Evolutionary conservation across 371 early-diverging fungal genomes (phyloP).

Genomic region (Smittium culicis): DNA sequence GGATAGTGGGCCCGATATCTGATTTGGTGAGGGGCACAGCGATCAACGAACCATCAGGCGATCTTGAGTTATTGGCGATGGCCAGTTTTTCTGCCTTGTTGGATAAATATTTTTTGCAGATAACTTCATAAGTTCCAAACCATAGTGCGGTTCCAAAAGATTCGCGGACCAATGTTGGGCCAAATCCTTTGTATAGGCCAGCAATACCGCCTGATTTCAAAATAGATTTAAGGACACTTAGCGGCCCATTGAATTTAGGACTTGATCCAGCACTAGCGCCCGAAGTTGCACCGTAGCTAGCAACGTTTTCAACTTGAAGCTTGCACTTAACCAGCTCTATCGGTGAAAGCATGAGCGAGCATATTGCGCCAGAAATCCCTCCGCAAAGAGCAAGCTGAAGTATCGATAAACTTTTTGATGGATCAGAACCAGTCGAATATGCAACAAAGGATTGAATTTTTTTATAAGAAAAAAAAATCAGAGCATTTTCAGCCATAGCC

Average conservation of each 20-base stretch:
- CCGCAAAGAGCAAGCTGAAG: slow-evolving; percentile 68
- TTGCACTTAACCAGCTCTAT: slow-evolving; percentile 92
- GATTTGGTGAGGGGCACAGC: slow-evolving; percentile 31
- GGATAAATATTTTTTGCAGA: slow-evolving; percentile 32
- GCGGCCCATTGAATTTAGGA: slow-evolving; percentile 42
- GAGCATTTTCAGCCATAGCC: slow-evolving; percentile 86
- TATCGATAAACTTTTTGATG: slow-evolving; percentile 36
- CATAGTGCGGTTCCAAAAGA: slow-evolving; percentile 86
- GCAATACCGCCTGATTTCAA: slow-evolving; percentile 50
- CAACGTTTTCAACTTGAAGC: slow-evolving; percentile 75
- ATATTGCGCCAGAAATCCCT: slow-evolving; percentile 68
- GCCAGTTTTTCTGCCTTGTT: not conserved
- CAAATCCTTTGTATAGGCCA: slow-evolving; percentile 80
- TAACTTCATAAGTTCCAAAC: slow-evolving; percentile 88
- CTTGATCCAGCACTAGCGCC: not conserved
- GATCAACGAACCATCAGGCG: too few relatives aligned
- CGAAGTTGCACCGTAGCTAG: slow-evolving; percentile 18
- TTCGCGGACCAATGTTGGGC: slow-evolving; percentile 79
- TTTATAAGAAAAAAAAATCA: slow-evolving; percentile 77
- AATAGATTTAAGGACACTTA: slow-evolving; percentile 54
- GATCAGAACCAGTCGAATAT: not conserved
- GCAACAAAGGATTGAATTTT: slow-evolving; percentile 49
- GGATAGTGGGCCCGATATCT: slow-evolving; percentile 43
- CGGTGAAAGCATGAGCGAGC: slow-evolving; percentile 81
- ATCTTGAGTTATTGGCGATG: too few relatives aligned